phyloP scores from a whole-genome alignment of 176 grass and related monocot species.

The Zoysia pacifica region DNA sequence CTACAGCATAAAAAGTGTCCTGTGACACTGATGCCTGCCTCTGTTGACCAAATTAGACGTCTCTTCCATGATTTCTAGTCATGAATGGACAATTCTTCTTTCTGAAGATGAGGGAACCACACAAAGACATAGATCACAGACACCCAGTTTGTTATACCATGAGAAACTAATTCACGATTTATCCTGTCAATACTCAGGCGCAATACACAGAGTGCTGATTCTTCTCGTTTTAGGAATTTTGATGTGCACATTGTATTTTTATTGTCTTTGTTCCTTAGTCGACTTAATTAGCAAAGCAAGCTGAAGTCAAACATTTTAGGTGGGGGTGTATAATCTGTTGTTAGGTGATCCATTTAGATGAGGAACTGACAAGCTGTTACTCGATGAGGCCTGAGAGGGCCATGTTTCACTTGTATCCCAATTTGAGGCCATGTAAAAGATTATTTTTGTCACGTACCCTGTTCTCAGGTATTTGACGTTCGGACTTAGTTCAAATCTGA shows the following conservation, averaged over 20 bases:
- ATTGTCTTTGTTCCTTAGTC: background rate
- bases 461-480: no score
- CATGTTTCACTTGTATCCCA: background rate
- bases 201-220: background rate
- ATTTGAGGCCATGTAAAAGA: slow-evolving; percentile 20
- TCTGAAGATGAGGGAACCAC: background rate
- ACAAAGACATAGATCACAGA: background rate
- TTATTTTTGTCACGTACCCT: background rate
- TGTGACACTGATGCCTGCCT: slow-evolving; percentile 68
- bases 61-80: slow-evolving; percentile 93
- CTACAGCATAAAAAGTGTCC: slow-evolving; percentile 93
- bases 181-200: background rate
- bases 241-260: background rate
- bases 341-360: slow-evolving; percentile 15
- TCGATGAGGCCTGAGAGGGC: background rate
- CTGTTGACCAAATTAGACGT: slow-evolving; percentile 83
- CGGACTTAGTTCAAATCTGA: no score
- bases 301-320: slow-evolving; percentile 11
- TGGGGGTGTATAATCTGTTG: slow-evolving; percentile 17
- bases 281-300: background rate
- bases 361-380: background rate
- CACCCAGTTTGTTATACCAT: slow-evolving; percentile 4
- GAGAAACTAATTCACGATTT: background rate
- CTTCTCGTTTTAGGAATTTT: slow-evolving; percentile 9
- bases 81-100: slow-evolving; percentile 21